Evolutionary conservation across 768 basidiomycete genomes (phyloP), one percentile per base, ranked within the genome.

Genomic region (Candolleomyces aberdarensis): DNA sequence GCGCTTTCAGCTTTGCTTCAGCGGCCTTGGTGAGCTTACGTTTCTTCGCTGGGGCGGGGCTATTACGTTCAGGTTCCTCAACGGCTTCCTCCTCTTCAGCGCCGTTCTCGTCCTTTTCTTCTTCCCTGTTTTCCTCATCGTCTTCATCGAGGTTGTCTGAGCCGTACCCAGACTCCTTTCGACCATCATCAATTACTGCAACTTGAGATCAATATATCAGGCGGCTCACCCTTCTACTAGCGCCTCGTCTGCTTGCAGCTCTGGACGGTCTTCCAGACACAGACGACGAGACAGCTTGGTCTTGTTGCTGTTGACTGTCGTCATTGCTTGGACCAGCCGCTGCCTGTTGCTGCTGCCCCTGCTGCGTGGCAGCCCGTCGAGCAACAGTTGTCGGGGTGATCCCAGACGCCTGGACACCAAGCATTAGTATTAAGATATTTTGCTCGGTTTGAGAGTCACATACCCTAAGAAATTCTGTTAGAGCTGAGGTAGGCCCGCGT

Each of bases 381-480:
- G 80, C 82, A 43, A 83, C 71, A 17, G 77, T 79, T 2, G 78
- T 78, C 5, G 80, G 70, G 2, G 79, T 82, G 40, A 83, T 83
- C 5, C 81, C 82, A 52, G 76, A 73, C 52, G 75, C 78, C 82
- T 83, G 60, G 41, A 54, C 46, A 11, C 44, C 19, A 36, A 8
- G 44, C 8, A 6, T 46, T 17, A 17, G 22, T 13, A 3, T 8
- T 51, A 22, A 64, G 0, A 40, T 62, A 40, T 20, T 14, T 17
- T 31, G 17, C 11, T 43, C 43, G 13, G 32, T 20, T 44, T 36
- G 31, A 53, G 60, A 52, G 41, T 15, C 5, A 17, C 4, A 31
- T 61, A 90, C 92, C 67, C 83, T 83, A 39, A 94, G 75, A 65
- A 89, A 94, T 63, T 92, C 90, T 40, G 92, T 93, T 13, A 94